Conservation (phyloP, 2,329 filamentous ascomycete species). For the Exophiala lecanii-corni region DNA sequence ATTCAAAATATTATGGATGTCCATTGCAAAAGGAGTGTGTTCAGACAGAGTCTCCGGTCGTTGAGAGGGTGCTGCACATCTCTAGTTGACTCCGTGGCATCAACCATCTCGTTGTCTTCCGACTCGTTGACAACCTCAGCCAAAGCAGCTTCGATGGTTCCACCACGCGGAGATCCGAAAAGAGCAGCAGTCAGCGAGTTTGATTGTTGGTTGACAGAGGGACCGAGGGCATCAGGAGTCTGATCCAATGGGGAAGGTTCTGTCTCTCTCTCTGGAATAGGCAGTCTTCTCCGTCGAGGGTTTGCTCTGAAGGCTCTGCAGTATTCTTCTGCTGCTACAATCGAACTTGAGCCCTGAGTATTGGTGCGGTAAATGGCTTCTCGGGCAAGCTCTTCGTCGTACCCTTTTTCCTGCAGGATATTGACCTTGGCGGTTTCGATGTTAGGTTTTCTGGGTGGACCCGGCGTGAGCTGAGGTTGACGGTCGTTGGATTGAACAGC, state of each 20-base stretch:
- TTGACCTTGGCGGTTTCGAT: constrained; percentile 47
- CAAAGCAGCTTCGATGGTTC: constrained; percentile 8
- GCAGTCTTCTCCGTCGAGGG: constrained; percentile 58
- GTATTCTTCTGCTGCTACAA: constrained; percentile 63
- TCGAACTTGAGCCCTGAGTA: constrained; percentile 44
- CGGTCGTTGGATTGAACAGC: constrained; percentile 61
- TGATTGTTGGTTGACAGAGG: constrained; percentile 6
- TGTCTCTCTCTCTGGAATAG: constrained; percentile 46
- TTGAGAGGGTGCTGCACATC: not conserved
- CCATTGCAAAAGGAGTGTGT: constrained; percentile 16
- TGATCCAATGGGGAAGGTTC: constrained; percentile 26
- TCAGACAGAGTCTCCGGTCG: not conserved
- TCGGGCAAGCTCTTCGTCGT: constrained; percentile 58
- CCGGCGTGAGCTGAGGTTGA: constrained; percentile 43
- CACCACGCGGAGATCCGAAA: constrained; percentile 3
- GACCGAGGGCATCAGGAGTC: constrained; percentile 11
- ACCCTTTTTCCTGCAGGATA: constrained; percentile 44
- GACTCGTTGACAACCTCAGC: constrained; percentile 8
- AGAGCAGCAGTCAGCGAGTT: constrained; percentile 3
- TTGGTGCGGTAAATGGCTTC: constrained; percentile 83
- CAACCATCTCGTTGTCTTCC: constrained; percentile 19
- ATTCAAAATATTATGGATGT: constrained; percentile 22
- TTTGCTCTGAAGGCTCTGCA: constrained; percentile 60
- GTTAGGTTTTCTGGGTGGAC: constrained; percentile 49
- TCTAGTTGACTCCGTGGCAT: constrained; percentile 1